These are phyloP conservation scores for Colletotrichum godetiae DNA, from an alignment of 2,329 filamentous ascomycete species.

Conservation along the genomic window DNA sequence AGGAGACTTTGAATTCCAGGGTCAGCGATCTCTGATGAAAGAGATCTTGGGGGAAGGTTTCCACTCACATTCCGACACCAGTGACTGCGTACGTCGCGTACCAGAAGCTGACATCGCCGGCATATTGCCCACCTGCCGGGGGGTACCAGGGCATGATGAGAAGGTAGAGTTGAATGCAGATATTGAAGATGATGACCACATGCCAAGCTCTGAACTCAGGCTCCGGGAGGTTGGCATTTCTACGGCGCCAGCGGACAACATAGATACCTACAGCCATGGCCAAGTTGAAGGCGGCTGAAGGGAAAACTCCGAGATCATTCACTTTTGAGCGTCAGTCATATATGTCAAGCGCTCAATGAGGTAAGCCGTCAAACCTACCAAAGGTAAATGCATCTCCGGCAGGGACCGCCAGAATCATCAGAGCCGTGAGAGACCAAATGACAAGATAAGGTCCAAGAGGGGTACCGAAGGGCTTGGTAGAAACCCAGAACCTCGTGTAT, in stretches of 20 bases:
- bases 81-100: slow-evolving; percentile 76
- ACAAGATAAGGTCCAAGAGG: slow-evolving; percentile 68
- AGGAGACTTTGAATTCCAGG: slow-evolving; percentile 51
- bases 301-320: slow-evolving; percentile 63
- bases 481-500: slow-evolving; percentile 69
- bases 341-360: neutral
- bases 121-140: slow-evolving; percentile 67
- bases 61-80: slow-evolving; percentile 71
- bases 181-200: slow-evolving; percentile 67
- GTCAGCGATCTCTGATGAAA: neutral
- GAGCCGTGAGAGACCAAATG: slow-evolving; percentile 65
- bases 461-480: slow-evolving; percentile 71
- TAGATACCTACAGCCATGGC: slow-evolving; percentile 68
- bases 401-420: slow-evolving; percentile 71
- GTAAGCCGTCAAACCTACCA: slow-evolving; percentile 44
- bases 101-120: slow-evolving; percentile 78
- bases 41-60: slow-evolving; percentile 41
- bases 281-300: slow-evolving; percentile 66
- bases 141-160: slow-evolving; percentile 80
- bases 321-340: neutral
- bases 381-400: slow-evolving; percentile 75
- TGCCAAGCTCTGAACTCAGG: slow-evolving; percentile 71
- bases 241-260: slow-evolving; percentile 66
- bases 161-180: slow-evolving; percentile 69
- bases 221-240: slow-evolving; percentile 57